Conservation (phyloP, 106 monocot genomes). For the Xerophyta viscosa region DNA sequence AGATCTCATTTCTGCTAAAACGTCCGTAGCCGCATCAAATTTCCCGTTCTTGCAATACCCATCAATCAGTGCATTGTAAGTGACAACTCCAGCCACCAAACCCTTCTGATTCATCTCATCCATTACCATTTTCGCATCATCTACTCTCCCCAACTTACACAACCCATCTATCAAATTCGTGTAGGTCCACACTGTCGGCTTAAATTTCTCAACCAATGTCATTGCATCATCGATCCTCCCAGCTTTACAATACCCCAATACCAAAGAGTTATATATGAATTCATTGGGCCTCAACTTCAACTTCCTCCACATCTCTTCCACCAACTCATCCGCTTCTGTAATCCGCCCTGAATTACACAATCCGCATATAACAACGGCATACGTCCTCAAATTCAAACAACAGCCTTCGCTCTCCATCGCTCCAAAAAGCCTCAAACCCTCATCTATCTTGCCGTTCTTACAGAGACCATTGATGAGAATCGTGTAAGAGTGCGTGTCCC, state of each 20-base stretch:
- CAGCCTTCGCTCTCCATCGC: constrained; percentile 17
- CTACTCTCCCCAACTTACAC: constrained; percentile 8
- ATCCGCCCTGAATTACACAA: constrained; percentile 11
- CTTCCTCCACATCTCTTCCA: constrained; percentile 3
- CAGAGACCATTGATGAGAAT: constrained; percentile 19
- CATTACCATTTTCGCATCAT: constrained; percentile 6
- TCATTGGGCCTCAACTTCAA: constrained; percentile 6
- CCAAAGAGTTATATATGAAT: constrained; percentile 15
- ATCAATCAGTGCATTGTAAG: constrained; percentile 8
- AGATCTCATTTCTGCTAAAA: not conserved
- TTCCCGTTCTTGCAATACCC: constrained; percentile 6
- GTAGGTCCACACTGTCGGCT: constrained; percentile 12
- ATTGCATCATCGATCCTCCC: constrained; percentile 9
- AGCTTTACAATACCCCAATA: constrained; percentile 15
- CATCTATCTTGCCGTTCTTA: constrained; percentile 5
- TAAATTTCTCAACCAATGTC: constrained; percentile 1
- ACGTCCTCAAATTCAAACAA: constrained; percentile 11
- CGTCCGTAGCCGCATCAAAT: not conserved
- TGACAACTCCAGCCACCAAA: constrained; percentile 6
- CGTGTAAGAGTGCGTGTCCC: constrained; percentile 15
- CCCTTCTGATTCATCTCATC: constrained; percentile 5
- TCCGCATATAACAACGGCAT: constrained; percentile 10
- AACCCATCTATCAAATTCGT: constrained; percentile 13
- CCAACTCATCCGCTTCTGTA: constrained; percentile 6
- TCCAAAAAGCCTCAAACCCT: constrained; percentile 9